These are phyloP conservation scores for Phytophthora chlamydospora DNA, from an alignment of 352 stramenopile genomes.

Conservation along the genomic window DNA sequence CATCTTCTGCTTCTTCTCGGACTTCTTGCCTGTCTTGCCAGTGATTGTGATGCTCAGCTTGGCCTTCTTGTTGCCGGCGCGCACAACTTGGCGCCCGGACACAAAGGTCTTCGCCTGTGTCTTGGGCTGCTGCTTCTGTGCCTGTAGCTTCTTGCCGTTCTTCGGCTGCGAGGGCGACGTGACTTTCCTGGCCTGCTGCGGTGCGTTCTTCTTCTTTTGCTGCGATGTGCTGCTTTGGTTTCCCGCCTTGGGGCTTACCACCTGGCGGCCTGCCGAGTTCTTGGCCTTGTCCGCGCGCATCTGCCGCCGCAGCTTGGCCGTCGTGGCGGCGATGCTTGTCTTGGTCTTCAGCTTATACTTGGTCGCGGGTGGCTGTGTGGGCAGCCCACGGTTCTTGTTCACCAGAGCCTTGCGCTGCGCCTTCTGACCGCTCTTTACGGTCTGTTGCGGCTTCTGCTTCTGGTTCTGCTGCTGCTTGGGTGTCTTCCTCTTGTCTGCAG, in stretches of 20 bases:
- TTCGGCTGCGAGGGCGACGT: conserved; percentile 12
- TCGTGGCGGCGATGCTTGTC: conserved; percentile 39
- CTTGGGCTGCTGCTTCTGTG: conserved; percentile 22
- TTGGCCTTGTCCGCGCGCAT: conserved; percentile 24
- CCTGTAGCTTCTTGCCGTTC: conserved; percentile 15
- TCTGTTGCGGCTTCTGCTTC: conserved; percentile 2
- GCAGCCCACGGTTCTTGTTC: conserved; percentile 55
- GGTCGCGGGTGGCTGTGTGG: conserved; percentile 2
- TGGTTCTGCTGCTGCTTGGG: conserved; percentile 28
- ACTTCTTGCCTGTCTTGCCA: conserved; percentile 10
- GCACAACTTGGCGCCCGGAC: conserved; percentile 33
- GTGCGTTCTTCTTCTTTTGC: conserved; percentile 31
- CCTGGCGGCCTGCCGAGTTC: conserved; percentile 2
- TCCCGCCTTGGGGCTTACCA: conserved; percentile 17
- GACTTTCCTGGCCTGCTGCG: conserved; percentile 17
- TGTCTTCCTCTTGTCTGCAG: conserved; percentile 28
- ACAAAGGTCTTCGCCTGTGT: conserved; percentile 9
- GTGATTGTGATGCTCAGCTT: conserved; percentile 50
- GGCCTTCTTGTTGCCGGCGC: conserved; percentile 37
- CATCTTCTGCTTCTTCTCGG: conserved; percentile 23
- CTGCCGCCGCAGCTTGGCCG: conserved; percentile 35
- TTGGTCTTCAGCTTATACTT: conserved; percentile 37
- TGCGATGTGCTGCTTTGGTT: conserved; percentile 10
- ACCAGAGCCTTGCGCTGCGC: conserved; percentile 46
- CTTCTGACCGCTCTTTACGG: conserved; percentile 28